phyloP scores from a whole-genome alignment of 2,329 filamentous ascomycete species.

The Fusarium ambrosium region DNA sequence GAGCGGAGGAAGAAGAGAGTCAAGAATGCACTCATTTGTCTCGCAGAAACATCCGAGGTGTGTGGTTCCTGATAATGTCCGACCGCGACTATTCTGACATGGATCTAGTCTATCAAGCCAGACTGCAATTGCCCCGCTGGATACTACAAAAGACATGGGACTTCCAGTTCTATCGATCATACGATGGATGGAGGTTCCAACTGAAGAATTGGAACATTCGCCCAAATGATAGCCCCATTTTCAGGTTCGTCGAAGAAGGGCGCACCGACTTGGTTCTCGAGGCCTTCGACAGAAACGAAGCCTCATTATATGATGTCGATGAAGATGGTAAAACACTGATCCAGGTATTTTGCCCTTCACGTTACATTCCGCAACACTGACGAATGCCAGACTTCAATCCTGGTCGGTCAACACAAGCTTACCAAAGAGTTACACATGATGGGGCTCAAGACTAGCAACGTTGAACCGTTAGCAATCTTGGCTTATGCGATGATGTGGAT shows the following conservation, averaged over 20 bases:
- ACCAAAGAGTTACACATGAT: not conserved
- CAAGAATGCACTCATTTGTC: not conserved
- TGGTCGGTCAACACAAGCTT: not conserved
- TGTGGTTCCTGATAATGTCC: not conserved
- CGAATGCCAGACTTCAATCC: not conserved
- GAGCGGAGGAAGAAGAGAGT: not conserved
- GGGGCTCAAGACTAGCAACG: not conserved
- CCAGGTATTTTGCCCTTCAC: not conserved
- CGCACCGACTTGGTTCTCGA: rapidly evolving
- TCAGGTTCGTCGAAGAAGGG: rapidly evolving
- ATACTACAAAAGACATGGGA: constrained; percentile 22
- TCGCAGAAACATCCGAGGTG: not conserved
- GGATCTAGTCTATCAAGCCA: constrained; percentile 5
- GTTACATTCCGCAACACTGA: not conserved
- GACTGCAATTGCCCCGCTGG: constrained; percentile 7
- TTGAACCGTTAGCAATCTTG: rapidly evolving
- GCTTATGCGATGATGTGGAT: not conserved
- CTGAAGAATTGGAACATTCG: constrained; percentile 10
- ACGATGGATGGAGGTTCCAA: constrained; percentile 22
- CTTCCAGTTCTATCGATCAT: constrained; percentile 4
- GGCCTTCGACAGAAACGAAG: not conserved
- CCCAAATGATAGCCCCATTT: rapidly evolving
- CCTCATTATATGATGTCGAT: constrained; percentile 5
- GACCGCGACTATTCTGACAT: not conserved
- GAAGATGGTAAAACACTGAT: rapidly evolving